Conservation (phyloP, 306 rosid genomes). For the Coriaria nepalensis region DNA sequence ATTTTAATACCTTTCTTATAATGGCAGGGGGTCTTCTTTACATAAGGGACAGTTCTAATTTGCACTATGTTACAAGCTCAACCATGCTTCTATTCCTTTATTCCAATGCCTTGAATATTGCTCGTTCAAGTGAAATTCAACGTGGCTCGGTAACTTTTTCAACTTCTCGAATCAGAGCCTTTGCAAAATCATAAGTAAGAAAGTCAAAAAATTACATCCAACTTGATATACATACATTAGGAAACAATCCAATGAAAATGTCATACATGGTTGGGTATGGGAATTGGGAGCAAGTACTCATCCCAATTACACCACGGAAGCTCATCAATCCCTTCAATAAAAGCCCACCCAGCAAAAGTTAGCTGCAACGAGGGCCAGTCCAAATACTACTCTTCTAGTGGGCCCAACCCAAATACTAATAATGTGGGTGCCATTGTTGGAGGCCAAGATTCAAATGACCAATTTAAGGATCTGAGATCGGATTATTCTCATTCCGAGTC, state of each 20-base stretch:
- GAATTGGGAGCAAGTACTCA: conserved; percentile 48
- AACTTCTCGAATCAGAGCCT: conserved; percentile 38
- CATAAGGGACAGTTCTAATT: conserved; percentile 51
- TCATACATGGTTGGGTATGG: conserved; percentile 85
- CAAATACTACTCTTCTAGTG: conserved; percentile 24
- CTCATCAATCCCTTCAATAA: conserved; percentile 62
- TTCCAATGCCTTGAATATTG: conserved; percentile 34
- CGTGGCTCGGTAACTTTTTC: conserved; percentile 54
- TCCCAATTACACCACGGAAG: conserved; percentile 68
- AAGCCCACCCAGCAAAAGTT: conserved; percentile 31
- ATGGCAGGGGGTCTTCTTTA: conserved; percentile 64
- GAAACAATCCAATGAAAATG: conserved; percentile 58
- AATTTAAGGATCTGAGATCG: conserved; percentile 48
- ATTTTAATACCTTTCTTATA: neutral
- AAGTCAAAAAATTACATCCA: neutral
- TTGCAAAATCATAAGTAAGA: conserved; percentile 60
- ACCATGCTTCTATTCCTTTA: conserved; percentile 52
- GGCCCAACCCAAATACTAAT: conserved; percentile 61
- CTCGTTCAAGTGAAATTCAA: conserved; percentile 33
- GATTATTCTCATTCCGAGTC: conserved; percentile 68
- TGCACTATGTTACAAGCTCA: conserved; percentile 59
- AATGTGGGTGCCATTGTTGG: conserved; percentile 78
- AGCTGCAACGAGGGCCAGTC: conserved; percentile 52
- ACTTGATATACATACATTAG: conserved; percentile 23
- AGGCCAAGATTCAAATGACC: conserved; percentile 60